Base-by-base conservation (phyloP, 176 grass and related monocot species). In the Raddia guianensis region DNA sequence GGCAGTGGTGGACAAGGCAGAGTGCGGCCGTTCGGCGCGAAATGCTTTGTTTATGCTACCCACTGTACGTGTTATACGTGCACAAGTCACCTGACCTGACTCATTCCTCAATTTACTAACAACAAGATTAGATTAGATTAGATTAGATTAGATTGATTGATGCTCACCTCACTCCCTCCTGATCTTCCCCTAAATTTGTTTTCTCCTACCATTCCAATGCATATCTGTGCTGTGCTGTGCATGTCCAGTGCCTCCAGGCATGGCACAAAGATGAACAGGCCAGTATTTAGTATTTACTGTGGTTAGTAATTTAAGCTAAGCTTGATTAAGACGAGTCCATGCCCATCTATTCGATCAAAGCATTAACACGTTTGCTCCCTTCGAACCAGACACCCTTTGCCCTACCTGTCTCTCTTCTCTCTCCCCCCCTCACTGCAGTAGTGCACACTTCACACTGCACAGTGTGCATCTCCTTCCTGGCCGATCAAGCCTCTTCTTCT, bases 11-110 rank as follows among this genome's bases (percentile, higher is more conserved):
- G 81, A 77, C 27, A 60, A 62, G 67, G 68, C 44, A 48, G 42
- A 80, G 92, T 89, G 92, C 89, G 87, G 90, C 74, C 34, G 80
- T 98, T 90, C 92, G 95, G 95, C 90, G 92, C 44, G 81, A 85
- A 94, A 98, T 94, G 53, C 55, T 78, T 98, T 90, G 10, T 98
- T 98, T 93, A 88, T 75, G 43, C 83, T 15, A 34, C 18, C 32
- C 48, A 12, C 18, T 1, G 12, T 37, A 63, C 68, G 54, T 64
- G 50, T 49, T 73, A 42, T 73, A 42, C 78, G 69, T 46, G 80
- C 60, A 66, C 80, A 67, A 32, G 49, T 70, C 62, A 66, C 81
- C 63, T 76, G 49, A 35, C 27, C 27, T 0, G 27, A 27, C 27
- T 27, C 27, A 33, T 13, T 20, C 73, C 10, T n/a, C 71, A 0